Percentiles rank a stretch among this genome's conserved stretches.
Evolutionary conservation across 2,329 filamentous ascomycete species (phyloP).

Genomic region (Alternaria metachromatica): DNA sequence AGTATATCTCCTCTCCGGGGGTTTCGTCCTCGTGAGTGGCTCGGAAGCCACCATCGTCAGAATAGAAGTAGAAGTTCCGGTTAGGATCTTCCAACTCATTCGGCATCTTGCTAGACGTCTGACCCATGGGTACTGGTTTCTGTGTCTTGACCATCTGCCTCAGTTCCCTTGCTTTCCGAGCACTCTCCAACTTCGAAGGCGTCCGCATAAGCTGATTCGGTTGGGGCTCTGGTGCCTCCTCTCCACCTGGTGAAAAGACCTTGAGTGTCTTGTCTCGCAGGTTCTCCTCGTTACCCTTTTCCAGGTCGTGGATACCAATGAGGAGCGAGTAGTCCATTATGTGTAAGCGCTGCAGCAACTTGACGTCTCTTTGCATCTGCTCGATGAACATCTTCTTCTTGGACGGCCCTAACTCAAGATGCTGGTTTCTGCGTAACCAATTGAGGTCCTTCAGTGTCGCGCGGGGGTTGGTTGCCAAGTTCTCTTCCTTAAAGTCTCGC

Average conservation of each 20-base stretch:
- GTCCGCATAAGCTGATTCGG: constrained; percentile 81
- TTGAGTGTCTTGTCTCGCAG: constrained; percentile 86
- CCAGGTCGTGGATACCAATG: constrained; percentile 90
- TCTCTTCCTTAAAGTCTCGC: constrained; percentile 87
- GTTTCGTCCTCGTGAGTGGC: constrained; percentile 90
- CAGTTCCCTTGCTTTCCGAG: constrained; percentile 87
- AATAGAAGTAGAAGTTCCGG: constrained; percentile 84
- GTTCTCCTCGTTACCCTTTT: constrained; percentile 93
- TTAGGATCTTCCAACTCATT: constrained; percentile 74
- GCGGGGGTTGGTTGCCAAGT: constrained; percentile 84
- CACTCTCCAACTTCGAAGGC: constrained; percentile 90
- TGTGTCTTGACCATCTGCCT: constrained; percentile 92
- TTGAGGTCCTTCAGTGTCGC: constrained; percentile 97
- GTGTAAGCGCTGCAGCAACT: constrained; percentile 81
- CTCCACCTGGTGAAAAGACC: constrained; percentile 90
- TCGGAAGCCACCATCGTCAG: constrained; percentile 89
- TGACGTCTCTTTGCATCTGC: constrained; percentile 87
- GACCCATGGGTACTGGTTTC: constrained; percentile 89
- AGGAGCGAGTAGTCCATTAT: constrained; percentile 99
- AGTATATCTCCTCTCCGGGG: constrained; percentile 92
- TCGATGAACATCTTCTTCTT: constrained; percentile 89
- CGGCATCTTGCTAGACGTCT: constrained; percentile 84
- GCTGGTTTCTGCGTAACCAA: constrained; percentile 85
- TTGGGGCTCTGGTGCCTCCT: constrained; percentile 55
- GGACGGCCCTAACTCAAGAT: constrained; percentile 84